A percentile compares a stretch with the other conserved stretches of the same genome.
Evolutionary conservation across 2,329 filamentous ascomycete species (phyloP).

Genomic region (Didymosphaeria variabile): DNA sequence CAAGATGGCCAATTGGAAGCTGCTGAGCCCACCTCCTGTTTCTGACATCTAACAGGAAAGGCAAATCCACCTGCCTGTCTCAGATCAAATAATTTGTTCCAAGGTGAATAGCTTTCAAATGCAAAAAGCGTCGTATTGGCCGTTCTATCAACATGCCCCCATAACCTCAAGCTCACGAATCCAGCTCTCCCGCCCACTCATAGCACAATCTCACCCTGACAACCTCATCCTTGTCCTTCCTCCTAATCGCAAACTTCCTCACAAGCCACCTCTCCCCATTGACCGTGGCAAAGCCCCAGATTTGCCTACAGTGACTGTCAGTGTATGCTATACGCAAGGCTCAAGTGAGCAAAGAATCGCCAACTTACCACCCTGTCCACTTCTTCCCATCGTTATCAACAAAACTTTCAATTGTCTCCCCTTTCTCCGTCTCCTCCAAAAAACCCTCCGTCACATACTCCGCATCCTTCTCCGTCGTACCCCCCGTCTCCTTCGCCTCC

Average conservation of each 20-base stretch:
- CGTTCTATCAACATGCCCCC: neutral
- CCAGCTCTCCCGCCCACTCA: conserved; percentile 41
- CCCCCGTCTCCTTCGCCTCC: conserved; percentile 32
- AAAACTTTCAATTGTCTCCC: conserved; percentile 45
- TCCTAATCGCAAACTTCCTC: conserved; percentile 46
- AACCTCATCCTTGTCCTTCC: conserved; percentile 40
- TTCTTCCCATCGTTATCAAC: conserved; percentile 45
- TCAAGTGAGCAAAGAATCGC: conserved; percentile 31
- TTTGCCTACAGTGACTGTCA: conserved; percentile 20
- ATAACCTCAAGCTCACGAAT: conserved; percentile 5
- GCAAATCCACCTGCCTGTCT: too few relatives aligned
- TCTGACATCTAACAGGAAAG: too few relatives aligned
- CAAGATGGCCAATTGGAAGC: too few relatives aligned
- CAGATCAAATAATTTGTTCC: too few relatives aligned
- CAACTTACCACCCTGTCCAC: conserved; percentile 47
- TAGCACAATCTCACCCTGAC: conserved; percentile 45
- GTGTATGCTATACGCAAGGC: conserved; percentile 13
- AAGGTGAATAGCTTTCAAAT: too few relatives aligned
- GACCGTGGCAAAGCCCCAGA: conserved; percentile 46
- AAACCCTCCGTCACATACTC: conserved; percentile 40
- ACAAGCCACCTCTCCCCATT: conserved; percentile 42
- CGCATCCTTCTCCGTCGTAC: conserved; percentile 29
- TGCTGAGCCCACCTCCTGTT: too few relatives aligned
- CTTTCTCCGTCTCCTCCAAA: conserved; percentile 39
- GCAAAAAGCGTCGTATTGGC: too few relatives aligned